Conservation (phyloP, 2,329 filamentous ascomycete genomes). For the Paracoccidioides lutzii region DNA sequence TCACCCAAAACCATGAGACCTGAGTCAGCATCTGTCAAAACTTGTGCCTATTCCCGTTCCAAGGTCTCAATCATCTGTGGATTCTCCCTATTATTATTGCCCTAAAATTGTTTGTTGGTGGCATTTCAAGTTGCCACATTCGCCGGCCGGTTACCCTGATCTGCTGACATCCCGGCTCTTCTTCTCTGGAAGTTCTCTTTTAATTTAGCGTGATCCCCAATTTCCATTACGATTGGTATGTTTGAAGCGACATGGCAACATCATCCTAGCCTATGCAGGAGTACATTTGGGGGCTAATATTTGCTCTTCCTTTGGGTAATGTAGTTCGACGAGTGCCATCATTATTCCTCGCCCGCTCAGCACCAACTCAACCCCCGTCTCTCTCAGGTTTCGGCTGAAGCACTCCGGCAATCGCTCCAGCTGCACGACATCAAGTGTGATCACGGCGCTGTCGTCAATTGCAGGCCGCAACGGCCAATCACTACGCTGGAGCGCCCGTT, state of each 20-base stretch:
- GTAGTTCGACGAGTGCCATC: too few species aligned
- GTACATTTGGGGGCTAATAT: background rate
- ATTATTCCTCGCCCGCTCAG: too few species aligned
- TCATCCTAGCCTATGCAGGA: background rate
- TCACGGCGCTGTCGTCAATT: conserved; percentile 1
- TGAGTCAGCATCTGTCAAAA: background rate
- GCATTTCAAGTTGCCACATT: background rate
- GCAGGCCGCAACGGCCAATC: background rate
- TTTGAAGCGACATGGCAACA: background rate
- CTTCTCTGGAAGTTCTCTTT: background rate
- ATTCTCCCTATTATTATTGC: background rate
- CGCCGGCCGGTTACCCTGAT: too few species aligned
- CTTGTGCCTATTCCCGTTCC: background rate
- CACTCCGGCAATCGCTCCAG: background rate
- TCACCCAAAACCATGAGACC: background rate
- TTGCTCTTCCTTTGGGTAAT: background rate
- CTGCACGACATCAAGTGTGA: conserved; percentile 3
- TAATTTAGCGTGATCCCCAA: background rate
- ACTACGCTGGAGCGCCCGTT: background rate
- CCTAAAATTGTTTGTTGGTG: background rate
- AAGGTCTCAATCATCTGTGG: background rate
- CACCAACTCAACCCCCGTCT: too few species aligned
- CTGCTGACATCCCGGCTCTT: background rate
- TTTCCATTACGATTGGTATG: background rate
- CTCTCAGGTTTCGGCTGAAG: too few species aligned